Conservation (phyloP, 2,329 filamentous ascomycete species). For the Fusarium oligoseptatum region DNA sequence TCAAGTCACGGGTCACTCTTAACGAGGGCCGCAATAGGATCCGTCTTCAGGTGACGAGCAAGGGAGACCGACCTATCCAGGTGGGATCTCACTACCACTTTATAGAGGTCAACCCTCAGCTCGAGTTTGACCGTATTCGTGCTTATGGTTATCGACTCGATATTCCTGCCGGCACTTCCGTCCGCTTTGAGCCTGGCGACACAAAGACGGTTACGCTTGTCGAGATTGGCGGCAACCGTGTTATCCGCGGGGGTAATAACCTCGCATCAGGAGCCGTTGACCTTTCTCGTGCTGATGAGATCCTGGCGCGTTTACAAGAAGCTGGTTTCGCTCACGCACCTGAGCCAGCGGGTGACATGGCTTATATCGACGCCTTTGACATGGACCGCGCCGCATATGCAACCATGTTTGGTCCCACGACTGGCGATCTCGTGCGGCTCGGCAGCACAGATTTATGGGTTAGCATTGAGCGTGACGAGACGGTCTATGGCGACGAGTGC, state of each 20-base stretch:
- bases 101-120: conserved; percentile 90
- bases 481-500: conserved; percentile 91
- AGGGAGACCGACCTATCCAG: conserved; percentile 90
- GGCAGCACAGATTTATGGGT: conserved; percentile 92
- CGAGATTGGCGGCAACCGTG: conserved; percentile 83
- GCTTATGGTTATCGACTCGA: conserved; percentile 90
- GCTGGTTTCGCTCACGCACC: conserved; percentile 84
- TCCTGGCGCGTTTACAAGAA: conserved; percentile 74
- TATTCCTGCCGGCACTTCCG: conserved; percentile 90
- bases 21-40: conserved; percentile 83
- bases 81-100: conserved; percentile 97
- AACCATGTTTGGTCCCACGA: conserved; percentile 93
- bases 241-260: conserved; percentile 87
- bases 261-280: conserved; percentile 82
- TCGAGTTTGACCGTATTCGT: conserved; percentile 86
- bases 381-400: conserved; percentile 86
- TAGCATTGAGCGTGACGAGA: conserved; percentile 87
- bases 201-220: conserved; percentile 91
- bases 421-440: conserved; percentile 85
- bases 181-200: conserved; percentile 95
- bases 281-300: conserved; percentile 70
- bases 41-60: conserved; percentile 82
- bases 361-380: conserved; percentile 71
- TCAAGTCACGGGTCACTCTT: conserved; percentile 75
- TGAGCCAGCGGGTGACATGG: conserved; percentile 69